phyloP scores from a whole-genome alignment of 73 alveolate species.

The Tetrahymena thermophila region DNA sequence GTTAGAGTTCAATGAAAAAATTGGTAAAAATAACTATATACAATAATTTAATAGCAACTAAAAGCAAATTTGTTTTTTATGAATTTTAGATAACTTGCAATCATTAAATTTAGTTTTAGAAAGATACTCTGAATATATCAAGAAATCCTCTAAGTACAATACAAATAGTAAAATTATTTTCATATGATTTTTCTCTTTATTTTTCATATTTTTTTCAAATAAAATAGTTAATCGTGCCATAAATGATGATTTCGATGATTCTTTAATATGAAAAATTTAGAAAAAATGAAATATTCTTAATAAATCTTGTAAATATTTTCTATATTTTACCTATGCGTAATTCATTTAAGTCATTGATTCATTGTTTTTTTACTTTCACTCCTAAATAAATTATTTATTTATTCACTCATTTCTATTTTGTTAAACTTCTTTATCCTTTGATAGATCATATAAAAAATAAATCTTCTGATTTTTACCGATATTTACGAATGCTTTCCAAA shows the following conservation, averaged over 20 bases:
- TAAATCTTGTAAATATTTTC: neutral
- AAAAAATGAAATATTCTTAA: neutral
- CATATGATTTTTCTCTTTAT: neutral
- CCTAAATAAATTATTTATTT: neutral
- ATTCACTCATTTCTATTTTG: no score
- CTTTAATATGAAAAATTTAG: neutral
- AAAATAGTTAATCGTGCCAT: neutral
- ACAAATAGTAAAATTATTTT: neutral
- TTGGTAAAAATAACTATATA: neutral
- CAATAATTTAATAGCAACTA: neutral
- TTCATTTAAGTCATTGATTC: neutral
- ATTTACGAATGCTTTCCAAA: neutral
- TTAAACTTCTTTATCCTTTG: neutral
- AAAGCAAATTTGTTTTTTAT: neutral
- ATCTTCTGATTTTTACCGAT: neutral
- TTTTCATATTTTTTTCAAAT: neutral
- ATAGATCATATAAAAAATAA: neutral
- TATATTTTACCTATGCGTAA: neutral
- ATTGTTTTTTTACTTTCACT: no score
- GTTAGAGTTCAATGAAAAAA: neutral
- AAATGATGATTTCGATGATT: neutral
- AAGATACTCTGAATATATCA: neutral
- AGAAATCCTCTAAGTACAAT: neutral
- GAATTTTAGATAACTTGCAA: neutral
- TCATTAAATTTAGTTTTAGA: neutral